These are phyloP conservation scores for Marasmius fiardii DNA, from an alignment of 1,284 basidiomycete genomes.

Conservation along the genomic window DNA sequence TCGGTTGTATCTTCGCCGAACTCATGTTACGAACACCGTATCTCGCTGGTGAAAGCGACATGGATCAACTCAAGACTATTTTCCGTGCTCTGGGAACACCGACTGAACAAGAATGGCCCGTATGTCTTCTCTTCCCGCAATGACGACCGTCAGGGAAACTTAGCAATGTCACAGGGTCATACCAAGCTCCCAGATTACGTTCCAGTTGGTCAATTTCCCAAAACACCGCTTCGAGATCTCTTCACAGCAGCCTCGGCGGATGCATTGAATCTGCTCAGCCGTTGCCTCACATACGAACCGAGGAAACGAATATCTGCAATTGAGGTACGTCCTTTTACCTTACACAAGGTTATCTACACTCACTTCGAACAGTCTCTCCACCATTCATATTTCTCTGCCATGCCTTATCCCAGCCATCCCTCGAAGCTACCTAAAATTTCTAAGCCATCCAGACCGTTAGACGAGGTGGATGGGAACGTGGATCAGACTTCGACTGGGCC, in stretches of 20 bases:
- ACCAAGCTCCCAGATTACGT: slow-evolving; percentile 89
- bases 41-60: slow-evolving; percentile 89
- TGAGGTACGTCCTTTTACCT: slow-evolving; percentile 48
- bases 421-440: slow-evolving; percentile 80
- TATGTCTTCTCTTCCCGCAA: slow-evolving; percentile 29
- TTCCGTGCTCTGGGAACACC: slow-evolving; percentile 95
- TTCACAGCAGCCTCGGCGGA: slow-evolving; percentile 91
- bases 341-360: background rate
- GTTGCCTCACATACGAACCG: slow-evolving; percentile 86
- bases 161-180: slow-evolving; percentile 60
- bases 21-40: slow-evolving; percentile 94
- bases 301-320: slow-evolving; percentile 77
- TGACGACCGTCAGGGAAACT: background rate
- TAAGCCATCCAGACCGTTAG: slow-evolving; percentile 50
- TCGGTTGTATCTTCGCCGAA: slow-evolving; percentile 95
- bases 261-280: slow-evolving; percentile 79
- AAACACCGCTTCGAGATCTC: slow-evolving; percentile 77
- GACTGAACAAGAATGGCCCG: slow-evolving; percentile 96
- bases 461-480: slow-evolving; percentile 73
- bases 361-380: slow-evolving; percentile 52
- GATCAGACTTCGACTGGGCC: slow-evolving; percentile 37
- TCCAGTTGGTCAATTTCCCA: slow-evolving; percentile 79
- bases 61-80: slow-evolving; percentile 94
- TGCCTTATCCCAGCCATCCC: slow-evolving; percentile 79
- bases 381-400: slow-evolving; percentile 76